Percentiles rank a stretch among this genome's conserved stretches.
These are phyloP conservation scores for Delonix regia DNA, from an alignment of 306 rosid genomes.

Conservation along the genomic window DNA sequence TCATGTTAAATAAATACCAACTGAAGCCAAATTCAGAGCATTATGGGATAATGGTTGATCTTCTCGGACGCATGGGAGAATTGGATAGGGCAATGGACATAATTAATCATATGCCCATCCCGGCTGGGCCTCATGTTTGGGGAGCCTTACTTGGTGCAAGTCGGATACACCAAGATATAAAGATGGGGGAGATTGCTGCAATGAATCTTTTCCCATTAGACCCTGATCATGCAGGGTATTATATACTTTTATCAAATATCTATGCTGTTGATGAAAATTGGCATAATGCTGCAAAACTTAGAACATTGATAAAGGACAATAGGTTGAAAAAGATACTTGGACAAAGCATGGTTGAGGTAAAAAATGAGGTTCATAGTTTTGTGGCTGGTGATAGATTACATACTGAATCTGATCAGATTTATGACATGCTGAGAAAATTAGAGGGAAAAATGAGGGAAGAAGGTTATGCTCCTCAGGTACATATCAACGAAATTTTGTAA, in stretches of 20 bases:
- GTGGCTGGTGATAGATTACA: constrained; percentile 57
- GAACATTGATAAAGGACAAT: constrained; percentile 61
- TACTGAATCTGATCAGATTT: constrained; percentile 48
- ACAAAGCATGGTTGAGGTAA: constrained; percentile 58
- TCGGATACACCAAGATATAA: constrained; percentile 61
- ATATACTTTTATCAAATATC: constrained; percentile 67
- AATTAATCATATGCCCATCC: constrained; percentile 56
- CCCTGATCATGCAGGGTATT: constrained; percentile 65
- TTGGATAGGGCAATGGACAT: constrained; percentile 66
- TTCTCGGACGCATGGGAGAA: constrained; percentile 83
- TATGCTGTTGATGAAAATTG: constrained; percentile 67
- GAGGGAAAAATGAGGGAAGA: constrained; percentile 58
- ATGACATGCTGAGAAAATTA: constrained; percentile 56
- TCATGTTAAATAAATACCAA: constrained; percentile 57
- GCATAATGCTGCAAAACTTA: constrained; percentile 62
- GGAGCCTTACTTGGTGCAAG: constrained; percentile 86
- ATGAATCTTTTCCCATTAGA: constrained; percentile 61
- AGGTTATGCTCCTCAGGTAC: constrained; percentile 35
- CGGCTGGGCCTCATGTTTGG: constrained; percentile 71
- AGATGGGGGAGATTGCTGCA: constrained; percentile 75
- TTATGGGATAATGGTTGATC: constrained; percentile 78
- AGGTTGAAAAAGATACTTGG: constrained; percentile 64
- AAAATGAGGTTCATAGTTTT: constrained; percentile 55
- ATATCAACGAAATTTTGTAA: constrained; percentile 21
- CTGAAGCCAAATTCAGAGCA: constrained; percentile 63